Evolutionary conservation across 257 asterid genomes (phyloP), one percentile per base, ranked within the genome.

Genomic region (Jacaranda mimosifolia): DNA sequence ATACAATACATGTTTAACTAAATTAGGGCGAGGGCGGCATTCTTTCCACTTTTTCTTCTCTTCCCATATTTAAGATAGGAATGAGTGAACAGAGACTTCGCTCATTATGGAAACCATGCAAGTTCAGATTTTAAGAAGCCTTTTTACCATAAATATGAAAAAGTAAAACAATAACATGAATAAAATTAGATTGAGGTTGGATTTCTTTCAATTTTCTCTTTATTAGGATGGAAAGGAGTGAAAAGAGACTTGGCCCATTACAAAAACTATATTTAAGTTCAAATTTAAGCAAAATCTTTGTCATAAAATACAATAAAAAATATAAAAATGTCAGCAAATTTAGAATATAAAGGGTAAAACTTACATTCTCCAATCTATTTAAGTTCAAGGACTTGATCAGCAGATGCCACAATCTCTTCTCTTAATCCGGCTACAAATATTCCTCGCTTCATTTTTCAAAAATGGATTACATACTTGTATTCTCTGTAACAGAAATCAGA

Each of bases 361-460:
- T 89, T 85, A 95, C 99, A 82, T 90, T 95, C 99, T 70, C 99
- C 99, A 64, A 82, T 88, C 70, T 88, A 94, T 98, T 91, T 90
- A 48, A 86, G 91, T 45, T 90, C 85, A 83, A 95, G 91, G 46
- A 95, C 96, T 84, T 95, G 98, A 76, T 90, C 98, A 6, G 97
- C 85, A 65, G 97, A 90, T 69, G 92, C 97, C 73, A 95, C 99
- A 73, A 95, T 90, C 83, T 95, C 98, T 84, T 95, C 99, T 82
- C 96, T 88, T 80, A 95, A 87, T 51, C 99, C 98, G 39, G 97
- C 98, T 68, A 95, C 99, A 89, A 90, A 95, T 70, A 95, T 91
- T 68, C 99, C 98, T 69, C 96, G 88, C 99, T 95, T 81, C 86
- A 87, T 75, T 52, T 80, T 57, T 21, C 14, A 74, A 39, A 73